Evolutionary conservation across 352 stramenopile species (phyloP).

Genomic region (Pythium phragmitis): DNA sequence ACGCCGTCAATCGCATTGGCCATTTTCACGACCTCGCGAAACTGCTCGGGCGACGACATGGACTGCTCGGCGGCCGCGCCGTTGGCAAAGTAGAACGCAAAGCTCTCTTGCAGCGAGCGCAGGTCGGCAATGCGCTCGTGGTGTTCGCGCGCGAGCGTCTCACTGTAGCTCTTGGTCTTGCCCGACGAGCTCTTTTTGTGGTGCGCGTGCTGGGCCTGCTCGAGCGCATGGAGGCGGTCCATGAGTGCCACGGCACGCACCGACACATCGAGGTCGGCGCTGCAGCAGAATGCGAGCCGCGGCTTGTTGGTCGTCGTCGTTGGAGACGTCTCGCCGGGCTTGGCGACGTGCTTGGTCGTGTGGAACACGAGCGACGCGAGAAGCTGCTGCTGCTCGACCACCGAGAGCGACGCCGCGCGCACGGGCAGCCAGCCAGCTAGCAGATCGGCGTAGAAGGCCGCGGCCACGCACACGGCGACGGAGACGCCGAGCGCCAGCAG

Average conservation of each 20-base stretch:
- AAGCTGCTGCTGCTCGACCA: conserved; percentile 61
- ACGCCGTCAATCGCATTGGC: conserved; percentile 61
- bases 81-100: conserved; percentile 81
- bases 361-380: conserved; percentile 67
- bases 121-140: conserved; percentile 75
- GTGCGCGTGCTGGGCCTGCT: conserved; percentile 36
- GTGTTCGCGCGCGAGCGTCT: conserved; percentile 44
- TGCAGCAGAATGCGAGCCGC: conserved; percentile 80
- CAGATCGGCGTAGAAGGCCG: conserved; percentile 61
- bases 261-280: conserved; percentile 75
- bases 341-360: conserved; percentile 31
- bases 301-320: conserved; percentile 23
- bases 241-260: conserved; percentile 78
- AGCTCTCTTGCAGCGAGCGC: conserved; percentile 69
- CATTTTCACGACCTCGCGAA: conserved; percentile 66
- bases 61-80: conserved; percentile 80
- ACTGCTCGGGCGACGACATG: conserved; percentile 77
- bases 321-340: background rate
- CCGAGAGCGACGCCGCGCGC: conserved; percentile 34
- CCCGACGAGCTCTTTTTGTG: conserved; percentile 40
- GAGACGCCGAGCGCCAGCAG: conserved; percentile 54
- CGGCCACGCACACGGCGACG: conserved; percentile 44
- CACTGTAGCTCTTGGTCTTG: conserved; percentile 17
- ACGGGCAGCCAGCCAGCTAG: conserved; percentile 48
- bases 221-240: conserved; percentile 46